Percentiles rank a stretch among this genome's conserved stretches.
phyloP scores from a whole-genome alignment of 2,329 filamentous ascomycete genomes.

The Aspergillus piperis region DNA sequence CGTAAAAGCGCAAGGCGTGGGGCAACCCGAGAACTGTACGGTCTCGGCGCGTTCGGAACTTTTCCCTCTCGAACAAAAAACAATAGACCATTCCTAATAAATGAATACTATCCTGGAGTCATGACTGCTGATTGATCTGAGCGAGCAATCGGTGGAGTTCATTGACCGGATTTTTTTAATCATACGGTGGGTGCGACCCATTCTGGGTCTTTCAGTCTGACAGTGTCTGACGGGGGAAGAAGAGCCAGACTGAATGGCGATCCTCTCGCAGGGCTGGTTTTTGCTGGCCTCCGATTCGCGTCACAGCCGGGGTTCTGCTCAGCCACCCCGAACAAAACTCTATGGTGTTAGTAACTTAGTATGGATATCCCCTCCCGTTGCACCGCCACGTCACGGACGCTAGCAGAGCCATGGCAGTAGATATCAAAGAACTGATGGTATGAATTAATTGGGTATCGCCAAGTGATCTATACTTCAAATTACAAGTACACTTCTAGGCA shows the following conservation, averaged over 20 bases:
- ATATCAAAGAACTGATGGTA: not conserved
- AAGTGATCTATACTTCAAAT: constrained; percentile 6
- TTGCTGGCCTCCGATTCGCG: not conserved
- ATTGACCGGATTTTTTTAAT: not conserved
- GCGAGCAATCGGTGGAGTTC: not conserved
- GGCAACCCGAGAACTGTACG: not conserved
- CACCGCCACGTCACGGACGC: constrained; percentile 5
- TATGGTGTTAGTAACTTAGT: too few species aligned
- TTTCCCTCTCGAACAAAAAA: not conserved
- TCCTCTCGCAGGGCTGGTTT: constrained; percentile 12
- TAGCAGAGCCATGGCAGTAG: not conserved
- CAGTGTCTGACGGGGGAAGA: not conserved
- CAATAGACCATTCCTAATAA: not conserved
- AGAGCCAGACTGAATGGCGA: not conserved
- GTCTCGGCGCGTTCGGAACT: not conserved
- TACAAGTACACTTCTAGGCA: constrained; percentile 18
- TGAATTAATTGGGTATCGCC: constrained; percentile 10
- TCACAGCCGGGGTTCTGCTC: not conserved
- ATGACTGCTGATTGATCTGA: not conserved
- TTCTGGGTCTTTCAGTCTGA: not conserved
- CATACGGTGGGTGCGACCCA: not conserved
- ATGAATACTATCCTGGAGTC: not conserved
- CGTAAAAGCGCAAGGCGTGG: not conserved
- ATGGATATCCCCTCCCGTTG: not conserved
- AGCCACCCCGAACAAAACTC: not conserved